phyloP scores from a whole-genome alignment of 768 basidiomycete species.

The Kwoniella sp. region DNA sequence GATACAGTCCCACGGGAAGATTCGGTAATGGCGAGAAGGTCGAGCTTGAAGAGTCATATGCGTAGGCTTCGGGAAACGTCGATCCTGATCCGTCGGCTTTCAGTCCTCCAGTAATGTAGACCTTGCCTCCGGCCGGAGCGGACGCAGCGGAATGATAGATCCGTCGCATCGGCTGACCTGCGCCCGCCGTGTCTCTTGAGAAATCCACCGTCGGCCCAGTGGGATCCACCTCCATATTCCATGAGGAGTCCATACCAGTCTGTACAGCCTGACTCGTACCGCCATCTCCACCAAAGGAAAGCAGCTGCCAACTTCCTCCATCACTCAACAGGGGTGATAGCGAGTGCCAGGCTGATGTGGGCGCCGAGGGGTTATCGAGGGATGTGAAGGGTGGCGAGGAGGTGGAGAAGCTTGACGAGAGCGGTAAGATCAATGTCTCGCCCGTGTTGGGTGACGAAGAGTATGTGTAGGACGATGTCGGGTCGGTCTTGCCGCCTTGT shows the following conservation, averaged over 20 bases:
- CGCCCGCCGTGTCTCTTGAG: slow-evolving; percentile 60
- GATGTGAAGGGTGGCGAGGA: slow-evolving; percentile 71
- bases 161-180: slow-evolving; percentile 74
- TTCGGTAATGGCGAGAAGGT: slow-evolving; percentile 65
- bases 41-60: slow-evolving; percentile 61
- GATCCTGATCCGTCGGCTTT: slow-evolving; percentile 74
- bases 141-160: slow-evolving; percentile 72
- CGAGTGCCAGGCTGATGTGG: slow-evolving; percentile 76
- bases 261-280: slow-evolving; percentile 63
- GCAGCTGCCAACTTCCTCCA: slow-evolving; percentile 47
- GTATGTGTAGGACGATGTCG: slow-evolving; percentile 69
- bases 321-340: slow-evolving; percentile 66
- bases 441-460: slow-evolving; percentile 71
- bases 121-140: slow-evolving; percentile 58
- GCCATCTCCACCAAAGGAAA: slow-evolving; percentile 77
- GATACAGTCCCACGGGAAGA: slow-evolving; percentile 69
- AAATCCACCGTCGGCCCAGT: slow-evolving; percentile 57
- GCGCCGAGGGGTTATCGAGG: slow-evolving; percentile 62
- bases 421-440: slow-evolving; percentile 64
- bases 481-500: slow-evolving; percentile 79
- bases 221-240: slow-evolving; percentile 60
- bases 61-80: slow-evolving; percentile 67
- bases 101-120: slow-evolving; percentile 78
- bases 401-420: slow-evolving; percentile 61
- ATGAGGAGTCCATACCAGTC: slow-evolving; percentile 66